Base-by-base conservation (phyloP, 129 eudicot genomes). In the Flaveria ramosissima region DNA sequence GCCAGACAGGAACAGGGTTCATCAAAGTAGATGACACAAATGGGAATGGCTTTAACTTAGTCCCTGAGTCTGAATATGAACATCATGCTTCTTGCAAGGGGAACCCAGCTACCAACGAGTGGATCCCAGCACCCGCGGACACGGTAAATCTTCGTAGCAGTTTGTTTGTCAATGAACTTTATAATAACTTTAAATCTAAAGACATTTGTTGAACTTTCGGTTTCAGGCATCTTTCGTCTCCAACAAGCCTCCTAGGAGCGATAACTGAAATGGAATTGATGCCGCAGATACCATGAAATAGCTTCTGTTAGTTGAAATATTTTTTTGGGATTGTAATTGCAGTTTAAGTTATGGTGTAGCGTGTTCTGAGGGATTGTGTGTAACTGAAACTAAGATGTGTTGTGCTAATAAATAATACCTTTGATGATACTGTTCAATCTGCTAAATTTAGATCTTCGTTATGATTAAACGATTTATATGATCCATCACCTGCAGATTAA, bases 1-100 rank as follows among this genome's bases (percentile, higher is more conserved):
- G 56, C n/a, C 82, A 93, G 98, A 93, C 98, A 63, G 98, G 98
- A 82, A 90, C 96, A 70, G 98, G 98, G 72, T 93, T 93, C 83
- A 93, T 93, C 81, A 87, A 84, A 70, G 76, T 84, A 80, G 98
- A 89, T 72, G 81, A 36, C 62, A 78, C 17, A 76, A 79, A 87
- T 9, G 82, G 61, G n/a, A 24, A 66, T 16, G 68, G 77, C 53
- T 87, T 87, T 82, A 73, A 72, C 74, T 63, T 93, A 20, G 86
- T 26, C 47, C 71, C 91, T 36, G 93, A 91, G 8, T 73, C 87
- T 21, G 85, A 77, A 7, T 46, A 68, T 6, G 82, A 47, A 20
- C 81, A 74, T 39, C 97, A 87, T 59, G 78, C 89, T 73, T 84
- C 93, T 2, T 39, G 78, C 89, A 87, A 81, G 78, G 98, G 98